A percentile compares a stretch with the other conserved stretches of the same genome.
Evolutionary conservation across 768 basidiomycete genomes (phyloP).

Genomic region (Hemileccinum impolitum): DNA sequence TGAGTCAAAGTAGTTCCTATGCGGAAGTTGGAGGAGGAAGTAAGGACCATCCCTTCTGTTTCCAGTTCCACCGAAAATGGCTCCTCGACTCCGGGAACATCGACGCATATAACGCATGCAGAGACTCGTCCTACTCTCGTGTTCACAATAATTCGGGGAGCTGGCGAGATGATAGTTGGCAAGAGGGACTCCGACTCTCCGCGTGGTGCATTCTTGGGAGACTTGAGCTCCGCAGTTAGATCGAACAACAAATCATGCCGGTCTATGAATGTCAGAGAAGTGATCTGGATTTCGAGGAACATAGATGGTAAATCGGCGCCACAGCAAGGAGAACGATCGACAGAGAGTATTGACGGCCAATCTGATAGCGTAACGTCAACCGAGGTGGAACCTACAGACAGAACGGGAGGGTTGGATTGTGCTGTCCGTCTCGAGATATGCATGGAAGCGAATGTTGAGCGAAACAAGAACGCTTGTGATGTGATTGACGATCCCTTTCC

Average conservation of each 20-base stretch:
- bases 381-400: conserved; percentile 33
- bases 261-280: conserved; percentile 49
- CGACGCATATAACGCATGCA: conserved; percentile 48
- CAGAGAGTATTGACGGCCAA: conserved; percentile 58
- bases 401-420: conserved; percentile 23
- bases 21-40: conserved; percentile 42
- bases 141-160: conserved; percentile 52
- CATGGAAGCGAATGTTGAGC: conserved; percentile 42
- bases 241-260: conserved; percentile 49
- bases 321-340: conserved; percentile 24
- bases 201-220: conserved; percentile 11
- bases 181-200: conserved; percentile 15
- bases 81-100: conserved; percentile 34
- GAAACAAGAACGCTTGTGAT: conserved; percentile 48
- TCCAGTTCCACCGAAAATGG: conserved; percentile 55
- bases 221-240: conserved; percentile 26
- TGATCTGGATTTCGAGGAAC: conserved; percentile 43
- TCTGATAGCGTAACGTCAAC: conserved; percentile 44
- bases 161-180: conserved; percentile 31
- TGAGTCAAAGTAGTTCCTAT: conserved; percentile 20
- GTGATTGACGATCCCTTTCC: conserved; percentile 40
- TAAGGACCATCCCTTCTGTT: conserved; percentile 48
- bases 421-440: conserved; percentile 40
- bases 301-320: conserved; percentile 60
- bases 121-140: conserved; percentile 48